Conservation (phyloP, 306 rosid species). For the Potentilla sterilis region DNA sequence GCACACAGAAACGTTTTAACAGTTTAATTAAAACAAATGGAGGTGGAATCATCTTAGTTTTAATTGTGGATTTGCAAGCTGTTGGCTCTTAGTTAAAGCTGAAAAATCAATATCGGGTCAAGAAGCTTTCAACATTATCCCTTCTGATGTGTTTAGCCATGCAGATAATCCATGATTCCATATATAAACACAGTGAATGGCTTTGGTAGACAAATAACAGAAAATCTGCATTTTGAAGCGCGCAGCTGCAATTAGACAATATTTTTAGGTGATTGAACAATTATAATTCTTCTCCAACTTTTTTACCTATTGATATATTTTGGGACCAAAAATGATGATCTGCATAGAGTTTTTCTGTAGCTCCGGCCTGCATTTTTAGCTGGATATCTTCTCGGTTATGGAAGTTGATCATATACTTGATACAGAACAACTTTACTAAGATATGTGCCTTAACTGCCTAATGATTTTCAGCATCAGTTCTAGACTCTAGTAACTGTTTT, state of each 20-base stretch:
- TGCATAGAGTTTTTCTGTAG: not conserved
- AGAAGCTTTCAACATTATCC: conserved; percentile 1
- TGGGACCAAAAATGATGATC: not conserved
- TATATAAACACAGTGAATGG: not conserved
- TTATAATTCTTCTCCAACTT: not conserved
- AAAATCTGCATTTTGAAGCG: not conserved
- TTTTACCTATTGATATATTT: not conserved
- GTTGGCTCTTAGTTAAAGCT: not conserved
- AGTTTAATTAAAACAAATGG: not conserved
- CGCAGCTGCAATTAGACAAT: conserved; percentile 1
- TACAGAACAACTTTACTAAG: not conserved
- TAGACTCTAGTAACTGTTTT: not conserved
- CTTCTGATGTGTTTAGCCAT: conserved; percentile 11
- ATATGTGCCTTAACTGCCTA: conserved; percentile 1
- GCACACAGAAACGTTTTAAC: conserved; percentile 7
- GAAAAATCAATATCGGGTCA: conserved; percentile 11
- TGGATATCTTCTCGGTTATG: not conserved
- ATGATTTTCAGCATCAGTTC: not conserved
- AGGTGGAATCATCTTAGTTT: not conserved
- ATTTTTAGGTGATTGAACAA: not conserved
- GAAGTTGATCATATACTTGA: not conserved
- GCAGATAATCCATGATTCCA: not conserved
- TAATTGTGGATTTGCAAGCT: not conserved
- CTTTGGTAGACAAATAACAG: not conserved
- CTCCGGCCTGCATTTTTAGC: not conserved